Base-by-base conservation (phyloP, 2,329 filamentous ascomycete species). In the Hyphodiscus sp. region DNA sequence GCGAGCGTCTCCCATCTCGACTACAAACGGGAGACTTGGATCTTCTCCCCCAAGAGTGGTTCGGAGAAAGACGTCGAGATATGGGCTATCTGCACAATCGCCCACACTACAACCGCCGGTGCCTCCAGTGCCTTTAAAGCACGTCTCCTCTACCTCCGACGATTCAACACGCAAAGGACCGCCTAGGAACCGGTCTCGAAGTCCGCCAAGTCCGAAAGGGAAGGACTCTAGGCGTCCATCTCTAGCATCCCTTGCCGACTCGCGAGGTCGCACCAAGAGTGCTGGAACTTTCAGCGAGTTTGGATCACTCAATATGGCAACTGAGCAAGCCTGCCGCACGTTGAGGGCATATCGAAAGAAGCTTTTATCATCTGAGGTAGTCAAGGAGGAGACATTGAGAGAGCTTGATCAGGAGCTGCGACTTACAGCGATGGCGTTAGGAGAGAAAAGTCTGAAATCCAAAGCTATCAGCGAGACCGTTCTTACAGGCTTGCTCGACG, bases 331-430 rank as follows among this genome's bases (percentile, higher is more conserved):
- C 1, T 84, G 81, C 56, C 79, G 82, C 45, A 81, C 81, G 19
- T 66, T 87, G 45, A 75, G 82, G 50, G 73, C 80, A 3, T 86
- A 83, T 66, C 74, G 83, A 44, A 85, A 80, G 71, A 85, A 83
- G 63, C 73, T 86, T 2, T 68, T 78, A 2, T 79, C 80, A 2
- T 71, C 77, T 0, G 69, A 81, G 45, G 71, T 76, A 5, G 76
- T 86, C 11, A 77, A 75, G 38, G 75, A 78, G 48, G 82, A 83
- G 26, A 71, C 76, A 7, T 65, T 86, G n/a, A 75, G 78, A 19
- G 81, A 86, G 65, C 70, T 87, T 26, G 83, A 86, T 57, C 79
- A 82, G 56, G 83, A 87, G 64, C 67, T 87, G 53, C 78, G 82
- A 18, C 72, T 86, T 30, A 86, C 83, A 2, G 76, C 77, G 2